Conservation (phyloP, 2,329 filamentous ascomycete species). For the Trichophyton rubrum region DNA sequence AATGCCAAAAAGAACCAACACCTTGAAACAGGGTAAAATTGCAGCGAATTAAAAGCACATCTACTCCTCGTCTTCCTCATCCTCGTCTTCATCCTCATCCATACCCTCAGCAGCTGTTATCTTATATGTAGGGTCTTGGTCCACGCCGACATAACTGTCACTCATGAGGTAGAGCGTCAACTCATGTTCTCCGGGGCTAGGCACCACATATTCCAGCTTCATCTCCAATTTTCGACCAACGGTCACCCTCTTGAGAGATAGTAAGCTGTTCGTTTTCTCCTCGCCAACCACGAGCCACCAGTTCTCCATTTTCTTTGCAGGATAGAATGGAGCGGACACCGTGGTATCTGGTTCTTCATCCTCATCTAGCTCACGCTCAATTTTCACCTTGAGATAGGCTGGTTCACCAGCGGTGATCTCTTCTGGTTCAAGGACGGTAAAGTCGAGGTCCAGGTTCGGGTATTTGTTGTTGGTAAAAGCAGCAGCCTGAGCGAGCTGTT, state of each 20-base stretch:
- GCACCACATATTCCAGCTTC: slow-evolving; percentile 77
- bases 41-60: background rate
- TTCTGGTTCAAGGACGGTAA: slow-evolving; percentile 70
- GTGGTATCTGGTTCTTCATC: slow-evolving; percentile 64
- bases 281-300: slow-evolving; percentile 98
- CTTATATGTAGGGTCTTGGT: slow-evolving; percentile 84
- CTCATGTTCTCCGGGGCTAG: slow-evolving; percentile 71
- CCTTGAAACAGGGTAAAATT: background rate
- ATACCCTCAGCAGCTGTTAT: slow-evolving; percentile 81
- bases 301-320: slow-evolving; percentile 82
- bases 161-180: slow-evolving; percentile 92
- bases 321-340: slow-evolving; percentile 93
- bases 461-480: slow-evolving; percentile 94
- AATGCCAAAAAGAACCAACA: background rate
- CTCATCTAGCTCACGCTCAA: slow-evolving; percentile 69
- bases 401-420: slow-evolving; percentile 68
- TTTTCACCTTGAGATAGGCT: slow-evolving; percentile 68
- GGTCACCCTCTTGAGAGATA: slow-evolving; percentile 90
- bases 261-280: slow-evolving; percentile 70
- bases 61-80: slow-evolving; percentile 21
- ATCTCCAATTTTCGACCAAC: slow-evolving; percentile 67
- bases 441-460: slow-evolving; percentile 84
- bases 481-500: slow-evolving; percentile 76
- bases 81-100: slow-evolving; percentile 83
- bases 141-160: slow-evolving; percentile 91